Conservation (phyloP, 768 basidiomycete genomes). For the Russula compacta region DNA sequence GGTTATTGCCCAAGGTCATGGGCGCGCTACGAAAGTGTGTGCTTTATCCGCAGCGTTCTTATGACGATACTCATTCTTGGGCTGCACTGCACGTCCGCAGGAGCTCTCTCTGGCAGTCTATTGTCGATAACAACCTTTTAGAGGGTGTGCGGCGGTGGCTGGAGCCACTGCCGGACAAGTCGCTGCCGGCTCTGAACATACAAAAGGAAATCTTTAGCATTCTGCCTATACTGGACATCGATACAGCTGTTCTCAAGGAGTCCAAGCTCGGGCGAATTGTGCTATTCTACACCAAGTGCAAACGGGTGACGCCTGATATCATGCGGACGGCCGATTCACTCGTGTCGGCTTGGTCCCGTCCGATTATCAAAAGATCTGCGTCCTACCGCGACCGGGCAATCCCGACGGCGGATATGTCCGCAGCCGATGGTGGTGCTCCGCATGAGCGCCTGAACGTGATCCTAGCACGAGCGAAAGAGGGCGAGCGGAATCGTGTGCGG, state of each 20-base stretch:
- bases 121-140: conserved; percentile 90
- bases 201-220: conserved; percentile 84
- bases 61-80: not conserved
- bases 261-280: conserved; percentile 83
- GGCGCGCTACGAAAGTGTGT: conserved; percentile 86
- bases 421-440: conserved; percentile 28
- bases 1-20: conserved; percentile 82
- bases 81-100: conserved; percentile 33
- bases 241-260: conserved; percentile 83
- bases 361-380: conserved; percentile 83
- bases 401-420: conserved; percentile 42
- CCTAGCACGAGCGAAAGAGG: conserved; percentile 54
- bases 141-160: conserved; percentile 87
- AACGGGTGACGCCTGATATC: conserved; percentile 77
- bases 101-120: conserved; percentile 78
- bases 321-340: conserved; percentile 76
- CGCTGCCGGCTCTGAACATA: conserved; percentile 91
- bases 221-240: conserved; percentile 86
- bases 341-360: conserved; percentile 79
- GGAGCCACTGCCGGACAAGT: conserved; percentile 87
- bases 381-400: conserved; percentile 70
- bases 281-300: conserved; percentile 94
- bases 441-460: conserved; percentile 60
- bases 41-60: not conserved
- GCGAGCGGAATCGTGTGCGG: conserved; percentile 58